Base-by-base conservation (phyloP, 176 grass and related monocot genomes). In the Aegilops bicornis region DNA sequence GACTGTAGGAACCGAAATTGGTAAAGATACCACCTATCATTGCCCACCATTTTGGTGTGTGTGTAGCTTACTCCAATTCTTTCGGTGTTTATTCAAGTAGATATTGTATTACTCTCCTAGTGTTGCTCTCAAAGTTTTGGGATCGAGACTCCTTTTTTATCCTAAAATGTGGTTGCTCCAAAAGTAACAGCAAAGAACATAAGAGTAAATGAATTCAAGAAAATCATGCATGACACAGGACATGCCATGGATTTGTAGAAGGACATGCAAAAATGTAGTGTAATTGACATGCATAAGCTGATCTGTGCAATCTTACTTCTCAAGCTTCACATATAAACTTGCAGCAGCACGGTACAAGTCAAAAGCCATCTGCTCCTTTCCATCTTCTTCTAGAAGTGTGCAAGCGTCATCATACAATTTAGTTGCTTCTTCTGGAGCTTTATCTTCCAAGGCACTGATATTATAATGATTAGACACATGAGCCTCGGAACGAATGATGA, bases 321-420 rank as follows among this genome's bases (percentile, higher is more conserved):
- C 94, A 70, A 93, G 91, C 86, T 94, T 96, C 56, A 96, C 39
- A 69, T 94, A 94, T 50, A 94, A 82, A 87, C 78, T 87, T 62
- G 92, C 90, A 4, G 88, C 88, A 83, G 92, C 82, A 64, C 92
- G 97, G 60, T 96, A 99, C 77, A 99, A 90, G 59, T 99, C 97
- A 83, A 99, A 99, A 78, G 94, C 92, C 97, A 99, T 99, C 79
- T 96, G 94, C 67, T 99, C 92, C 83, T 96, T 99, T 45, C 92
- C 94, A 91, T 99, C 97, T 30, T 99, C 97, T 91, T 99, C 97
- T 48, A 99, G 86, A 88, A 92, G 63, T 37, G 81, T 30, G 71
- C 90, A 99, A 74, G 97, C 89, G 19, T 99, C 97, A 42, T 89
- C 90, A 77, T 99, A 99, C 92, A 96, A 81, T 82, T 90, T 91